These are phyloP conservation scores for Ascochyta koolunga DNA, from an alignment of 2,329 filamentous ascomycete species.

Conservation along the genomic window DNA sequence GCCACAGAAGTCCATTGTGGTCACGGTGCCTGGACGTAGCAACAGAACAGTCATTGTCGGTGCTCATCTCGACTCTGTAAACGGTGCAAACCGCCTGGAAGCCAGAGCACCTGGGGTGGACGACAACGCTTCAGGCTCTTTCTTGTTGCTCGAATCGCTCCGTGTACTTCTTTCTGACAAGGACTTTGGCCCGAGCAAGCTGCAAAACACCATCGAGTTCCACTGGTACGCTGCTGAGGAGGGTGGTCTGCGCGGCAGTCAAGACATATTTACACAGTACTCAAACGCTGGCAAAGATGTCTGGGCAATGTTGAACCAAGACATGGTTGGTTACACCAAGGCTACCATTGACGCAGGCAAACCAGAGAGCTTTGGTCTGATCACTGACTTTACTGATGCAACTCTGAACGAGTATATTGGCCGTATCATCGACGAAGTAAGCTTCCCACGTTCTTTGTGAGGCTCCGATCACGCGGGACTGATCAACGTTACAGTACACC, in stretches of 20 bases:
- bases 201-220: slow-evolving; percentile 87
- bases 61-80: slow-evolving; percentile 64
- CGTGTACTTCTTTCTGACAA: slow-evolving; percentile 75
- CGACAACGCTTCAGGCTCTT: slow-evolving; percentile 87
- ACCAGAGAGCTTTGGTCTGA: slow-evolving; percentile 84
- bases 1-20: slow-evolving; percentile 87
- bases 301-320: slow-evolving; percentile 96
- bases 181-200: slow-evolving; percentile 71
- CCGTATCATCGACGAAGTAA: slow-evolving; percentile 69
- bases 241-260: slow-evolving; percentile 81
- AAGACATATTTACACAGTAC: slow-evolving; percentile 85
- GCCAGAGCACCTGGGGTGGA: slow-evolving; percentile 61
- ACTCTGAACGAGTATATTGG: slow-evolving; percentile 87
- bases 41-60: slow-evolving; percentile 84
- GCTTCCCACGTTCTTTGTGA: background rate
- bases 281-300: slow-evolving; percentile 73
- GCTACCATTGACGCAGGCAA: slow-evolving; percentile 80
- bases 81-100: slow-evolving; percentile 2
- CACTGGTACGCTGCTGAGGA: slow-evolving; percentile 95
- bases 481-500: slow-evolving; percentile 66
- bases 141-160: slow-evolving; percentile 91
- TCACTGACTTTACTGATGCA: slow-evolving; percentile 85
- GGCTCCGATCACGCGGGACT: background rate
- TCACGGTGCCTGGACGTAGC: slow-evolving; percentile 80
- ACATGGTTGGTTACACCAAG: slow-evolving; percentile 85